Conservation (phyloP, 306 rosid genomes). For the Vigna nakashimae region DNA sequence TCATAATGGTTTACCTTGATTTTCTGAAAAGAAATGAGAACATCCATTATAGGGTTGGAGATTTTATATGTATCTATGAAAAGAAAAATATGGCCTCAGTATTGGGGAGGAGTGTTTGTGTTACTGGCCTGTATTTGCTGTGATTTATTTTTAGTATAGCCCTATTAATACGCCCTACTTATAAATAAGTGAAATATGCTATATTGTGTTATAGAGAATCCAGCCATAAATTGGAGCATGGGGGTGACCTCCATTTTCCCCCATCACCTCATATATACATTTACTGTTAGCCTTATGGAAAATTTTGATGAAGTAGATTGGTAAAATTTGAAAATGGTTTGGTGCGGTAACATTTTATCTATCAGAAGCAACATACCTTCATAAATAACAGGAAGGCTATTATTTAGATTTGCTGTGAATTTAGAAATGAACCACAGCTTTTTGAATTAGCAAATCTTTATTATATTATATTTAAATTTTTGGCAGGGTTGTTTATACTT, state of each 20-base stretch:
- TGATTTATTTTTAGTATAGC: slow-evolving; percentile 1
- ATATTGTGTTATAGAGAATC: not conserved
- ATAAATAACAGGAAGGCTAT: not conserved
- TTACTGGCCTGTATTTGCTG: slow-evolving; percentile 3
- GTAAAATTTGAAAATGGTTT: not conserved
- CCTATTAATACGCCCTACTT: not conserved
- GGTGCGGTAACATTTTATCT: slow-evolving; percentile 4
- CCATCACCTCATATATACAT: slow-evolving; percentile 2
- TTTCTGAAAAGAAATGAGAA: not conserved
- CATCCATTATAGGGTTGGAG: not conserved
- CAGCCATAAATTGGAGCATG: not conserved
- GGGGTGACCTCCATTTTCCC: not conserved
- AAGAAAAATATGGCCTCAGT: not conserved
- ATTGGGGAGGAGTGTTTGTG: not conserved
- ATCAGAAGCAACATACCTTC: not conserved
- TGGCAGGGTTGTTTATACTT: slow-evolving; percentile 7
- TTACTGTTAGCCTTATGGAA: not conserved
- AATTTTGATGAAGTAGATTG: not conserved
- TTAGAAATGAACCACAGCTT: not conserved
- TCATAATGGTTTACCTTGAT: not conserved
- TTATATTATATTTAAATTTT: slow-evolving; percentile 1
- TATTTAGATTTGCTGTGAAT: not conserved
- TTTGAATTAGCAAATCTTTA: not conserved
- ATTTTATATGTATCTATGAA: not conserved
- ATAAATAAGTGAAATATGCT: slow-evolving; percentile 12